These are phyloP conservation scores for Colletotrichum truncatum DNA, from an alignment of 2,329 filamentous ascomycete species.

Conservation along the genomic window DNA sequence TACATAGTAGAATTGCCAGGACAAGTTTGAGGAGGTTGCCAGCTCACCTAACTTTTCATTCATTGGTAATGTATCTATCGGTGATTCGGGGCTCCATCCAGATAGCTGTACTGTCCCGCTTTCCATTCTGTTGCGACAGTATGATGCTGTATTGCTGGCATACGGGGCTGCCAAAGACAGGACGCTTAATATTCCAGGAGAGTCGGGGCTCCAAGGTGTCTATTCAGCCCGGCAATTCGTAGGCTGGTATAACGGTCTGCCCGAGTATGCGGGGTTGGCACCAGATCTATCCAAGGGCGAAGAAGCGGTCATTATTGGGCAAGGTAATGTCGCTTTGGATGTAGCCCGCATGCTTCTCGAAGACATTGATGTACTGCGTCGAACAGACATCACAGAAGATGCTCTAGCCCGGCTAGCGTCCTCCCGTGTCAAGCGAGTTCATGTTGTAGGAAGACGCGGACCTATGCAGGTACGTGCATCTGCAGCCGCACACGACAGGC, in stretches of 20 bases:
- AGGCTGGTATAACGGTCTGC: conserved; percentile 97
- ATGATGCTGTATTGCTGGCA: conserved; percentile 90
- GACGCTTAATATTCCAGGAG: conserved; percentile 81
- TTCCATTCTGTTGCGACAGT: conserved; percentile 76
- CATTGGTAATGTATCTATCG: conserved; percentile 87
- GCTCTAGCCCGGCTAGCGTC: conserved; percentile 78
- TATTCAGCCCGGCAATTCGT: conserved; percentile 94
- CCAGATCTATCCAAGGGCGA: conserved; percentile 80
- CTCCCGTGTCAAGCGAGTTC: conserved; percentile 81
- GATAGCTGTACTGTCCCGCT: conserved; percentile 69
- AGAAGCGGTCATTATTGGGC: conserved; percentile 87
- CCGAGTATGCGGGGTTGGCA: conserved; percentile 77
- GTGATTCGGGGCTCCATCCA: conserved; percentile 55
- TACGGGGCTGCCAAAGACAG: conserved; percentile 92
- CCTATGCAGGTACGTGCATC: conserved; percentile 76
- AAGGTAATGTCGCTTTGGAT: conserved; percentile 96
- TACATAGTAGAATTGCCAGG: conserved; percentile 81
- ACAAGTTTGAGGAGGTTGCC: conserved; percentile 91
- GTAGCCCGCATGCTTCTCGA: conserved; percentile 88
- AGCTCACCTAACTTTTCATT: conserved; percentile 86
- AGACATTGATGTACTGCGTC: conserved; percentile 75
- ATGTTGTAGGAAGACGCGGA: conserved; percentile 88
- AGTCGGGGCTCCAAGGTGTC: conserved; percentile 76
- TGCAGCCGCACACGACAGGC: not conserved
- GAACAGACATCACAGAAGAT: conserved; percentile 89